Evolutionary conservation across 805 yeast species (phyloP), one percentile per base, ranked within the genome.

Genomic region (Metschnikowia hibisci): DNA sequence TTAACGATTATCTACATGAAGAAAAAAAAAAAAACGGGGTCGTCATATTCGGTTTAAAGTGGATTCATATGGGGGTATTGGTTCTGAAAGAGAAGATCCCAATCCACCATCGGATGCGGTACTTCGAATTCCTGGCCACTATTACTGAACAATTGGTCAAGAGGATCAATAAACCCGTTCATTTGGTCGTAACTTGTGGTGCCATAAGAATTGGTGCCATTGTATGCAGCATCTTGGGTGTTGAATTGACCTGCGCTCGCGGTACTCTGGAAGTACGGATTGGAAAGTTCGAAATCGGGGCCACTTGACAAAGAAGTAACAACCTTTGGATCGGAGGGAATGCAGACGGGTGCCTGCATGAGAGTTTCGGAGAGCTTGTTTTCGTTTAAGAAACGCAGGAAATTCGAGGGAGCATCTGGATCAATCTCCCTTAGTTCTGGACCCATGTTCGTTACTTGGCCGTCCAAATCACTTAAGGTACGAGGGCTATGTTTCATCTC

Each of bases 101-200:
- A 51, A 22, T 51, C 42, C 31, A 51, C 30, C 35, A 31, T 32
- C 11, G 30, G 36, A 23, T 28, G 34, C 10, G 36, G 43, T 25
- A 40, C 37, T 23, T 33, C 42, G 28, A 46, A 50, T 32, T 52
- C 56, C 10, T 40, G 37, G n/a, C 54, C 54, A 3, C 41, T 41
- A 22, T 48, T 44, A 34, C 47, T 46, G 43, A 52, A 52, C 20
- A 52, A 35, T 39, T 39, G 50, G 28, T 41, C 43, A 12, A 41
- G 37, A 7, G 46, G 50, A 27, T 46, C 43, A 10, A 32, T 32
- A 6, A 15, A 12, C 1, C 3, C 32, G 18, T 23, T 13, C 9
- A 16, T 13, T 16, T 35, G 23, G 25, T 26, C 32, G 11, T 35
- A 27, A 27, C 28, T 26, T 15, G 25, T 35, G 6, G 32, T 4